phyloP scores from a whole-genome alignment of 352 stramenopile genomes.

The Pythium utonaiense region DNA sequence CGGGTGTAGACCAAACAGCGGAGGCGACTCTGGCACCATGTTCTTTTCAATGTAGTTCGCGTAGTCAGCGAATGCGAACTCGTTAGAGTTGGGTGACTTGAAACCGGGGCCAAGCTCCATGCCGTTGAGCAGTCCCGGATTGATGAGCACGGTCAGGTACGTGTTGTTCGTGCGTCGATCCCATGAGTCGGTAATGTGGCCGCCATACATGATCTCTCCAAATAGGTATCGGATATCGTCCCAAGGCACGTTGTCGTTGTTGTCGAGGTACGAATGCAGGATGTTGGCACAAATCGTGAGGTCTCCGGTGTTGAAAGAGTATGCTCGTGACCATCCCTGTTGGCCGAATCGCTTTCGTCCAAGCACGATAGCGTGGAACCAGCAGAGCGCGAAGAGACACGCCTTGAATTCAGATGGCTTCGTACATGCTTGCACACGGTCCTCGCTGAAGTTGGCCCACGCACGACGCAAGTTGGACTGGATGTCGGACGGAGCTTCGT shows the following conservation, averaged over 20 bases:
- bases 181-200: constrained; percentile 95
- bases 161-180: constrained; percentile 95
- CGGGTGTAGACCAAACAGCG: constrained; percentile 92
- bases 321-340: constrained; percentile 92
- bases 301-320: constrained; percentile 96
- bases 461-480: constrained; percentile 93
- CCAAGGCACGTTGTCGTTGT: constrained; percentile 90
- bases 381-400: constrained; percentile 93
- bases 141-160: constrained; percentile 90
- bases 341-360: constrained; percentile 91
- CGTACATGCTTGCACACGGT: constrained; percentile 82
- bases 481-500: constrained; percentile 94
- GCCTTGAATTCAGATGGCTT: constrained; percentile 92
- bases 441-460: constrained; percentile 94
- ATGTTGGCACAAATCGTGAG: constrained; percentile 95
- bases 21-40: constrained; percentile 90
- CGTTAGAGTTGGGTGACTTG: constrained; percentile 86
- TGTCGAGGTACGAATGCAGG: constrained; percentile 91
- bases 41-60: constrained; percentile 93
- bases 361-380: constrained; percentile 95
- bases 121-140: constrained; percentile 74
- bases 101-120: constrained; percentile 95
- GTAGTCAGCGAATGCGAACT: constrained; percentile 82
- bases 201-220: constrained; percentile 97
- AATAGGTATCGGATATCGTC: constrained; percentile 96